phyloP scores from a whole-genome alignment of 116 monocot species.

The Dioscorea cayenensis region DNA sequence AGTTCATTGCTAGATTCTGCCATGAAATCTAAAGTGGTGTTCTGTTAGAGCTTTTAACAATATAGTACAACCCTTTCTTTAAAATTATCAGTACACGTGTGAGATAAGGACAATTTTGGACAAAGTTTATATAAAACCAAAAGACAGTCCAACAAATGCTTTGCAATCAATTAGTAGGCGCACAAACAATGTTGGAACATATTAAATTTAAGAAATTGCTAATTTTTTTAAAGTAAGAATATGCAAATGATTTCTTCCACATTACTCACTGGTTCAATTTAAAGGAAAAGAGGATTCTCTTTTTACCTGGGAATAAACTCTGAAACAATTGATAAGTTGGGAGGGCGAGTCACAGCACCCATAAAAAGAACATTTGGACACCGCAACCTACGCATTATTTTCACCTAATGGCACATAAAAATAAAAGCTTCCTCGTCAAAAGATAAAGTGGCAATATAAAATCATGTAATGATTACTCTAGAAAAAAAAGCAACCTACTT shows the following conservation, averaged over 20 bases:
- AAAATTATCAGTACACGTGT: no score
- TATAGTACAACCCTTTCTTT: no score
- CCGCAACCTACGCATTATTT: conserved; percentile 96
- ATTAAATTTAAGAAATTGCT: no score
- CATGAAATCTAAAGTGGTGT: no score
- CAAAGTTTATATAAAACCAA: no score
- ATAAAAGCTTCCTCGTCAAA: neutral
- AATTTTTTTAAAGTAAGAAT: neutral
- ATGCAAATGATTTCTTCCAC: neutral
- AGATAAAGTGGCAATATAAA: neutral
- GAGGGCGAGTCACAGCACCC: conserved; percentile 98
- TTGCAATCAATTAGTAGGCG: no score
- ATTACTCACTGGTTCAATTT: neutral
- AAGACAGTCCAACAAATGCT: no score
- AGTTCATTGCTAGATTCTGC: no score
- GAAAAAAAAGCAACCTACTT: conserved; percentile 36
- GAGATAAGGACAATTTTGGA: no score
- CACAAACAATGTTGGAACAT: no score
- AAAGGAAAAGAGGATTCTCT: neutral
- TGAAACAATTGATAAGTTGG: conserved; percentile 92
- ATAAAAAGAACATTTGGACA: conserved; percentile 99
- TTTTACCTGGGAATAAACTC: conserved; percentile 92
- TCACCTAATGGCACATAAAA: conserved; percentile 36
- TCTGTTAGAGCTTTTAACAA: no score
- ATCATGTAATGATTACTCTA: neutral